phyloP scores from a whole-genome alignment of 805 yeast species.

The Hermanozyma aechmeae region DNA sequence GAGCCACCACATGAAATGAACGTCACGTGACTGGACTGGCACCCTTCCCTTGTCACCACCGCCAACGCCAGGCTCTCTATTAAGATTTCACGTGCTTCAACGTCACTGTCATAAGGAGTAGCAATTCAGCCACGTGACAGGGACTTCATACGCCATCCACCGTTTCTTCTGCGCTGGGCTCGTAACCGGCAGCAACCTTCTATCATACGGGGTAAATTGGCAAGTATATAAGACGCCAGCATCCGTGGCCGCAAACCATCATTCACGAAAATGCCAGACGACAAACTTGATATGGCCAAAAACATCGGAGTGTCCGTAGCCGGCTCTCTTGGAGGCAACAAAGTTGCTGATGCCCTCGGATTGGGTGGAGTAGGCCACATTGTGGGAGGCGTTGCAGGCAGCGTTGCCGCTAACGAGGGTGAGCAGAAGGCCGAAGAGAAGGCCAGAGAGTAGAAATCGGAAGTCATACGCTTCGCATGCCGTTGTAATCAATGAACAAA shows the following conservation, averaged over 20 bases:
- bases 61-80: too few relatives aligned
- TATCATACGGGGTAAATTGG: not conserved
- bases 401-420: constrained; percentile 23
- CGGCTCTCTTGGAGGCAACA: constrained; percentile 31
- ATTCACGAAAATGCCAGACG: constrained; percentile 7
- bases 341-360: constrained; percentile 23
- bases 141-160: too few relatives aligned
- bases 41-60: too few relatives aligned
- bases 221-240: not conserved
- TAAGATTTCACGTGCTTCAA: too few relatives aligned
- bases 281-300: constrained; percentile 14
- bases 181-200: not conserved
- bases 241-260: constrained; percentile 1
- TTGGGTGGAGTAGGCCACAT: constrained; percentile 26
- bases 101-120: too few relatives aligned
- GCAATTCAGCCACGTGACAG: constrained; percentile 1
- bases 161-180: too few relatives aligned
- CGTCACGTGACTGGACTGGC: too few relatives aligned
- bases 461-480: not conserved
- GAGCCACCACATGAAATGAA: too few relatives aligned
- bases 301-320: constrained; percentile 26
- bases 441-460: not conserved
- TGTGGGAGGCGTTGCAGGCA: constrained; percentile 23
- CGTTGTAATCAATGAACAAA: too few relatives aligned
- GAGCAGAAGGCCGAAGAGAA: constrained; percentile 21